phyloP scores from a whole-genome alignment of 2,329 filamentous ascomycete species.

The Akanthomyces muscarius region DNA sequence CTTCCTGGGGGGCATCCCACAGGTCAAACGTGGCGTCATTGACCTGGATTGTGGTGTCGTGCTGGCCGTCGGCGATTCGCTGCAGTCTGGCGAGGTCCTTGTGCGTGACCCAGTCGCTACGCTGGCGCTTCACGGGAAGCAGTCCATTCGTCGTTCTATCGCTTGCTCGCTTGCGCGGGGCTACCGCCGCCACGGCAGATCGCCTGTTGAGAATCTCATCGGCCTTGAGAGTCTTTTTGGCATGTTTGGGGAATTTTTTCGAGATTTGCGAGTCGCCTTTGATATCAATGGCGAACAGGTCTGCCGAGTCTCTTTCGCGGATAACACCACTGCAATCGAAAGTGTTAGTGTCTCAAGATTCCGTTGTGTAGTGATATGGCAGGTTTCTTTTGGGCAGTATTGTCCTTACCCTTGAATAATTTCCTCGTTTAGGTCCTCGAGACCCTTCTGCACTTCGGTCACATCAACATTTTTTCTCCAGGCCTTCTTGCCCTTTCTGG shows the following conservation, averaged over 20 bases:
- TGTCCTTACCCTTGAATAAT: slow-evolving; percentile 75
- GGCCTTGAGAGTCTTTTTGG: slow-evolving; percentile 75
- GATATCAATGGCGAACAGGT: slow-evolving; percentile 82
- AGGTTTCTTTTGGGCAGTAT: not conserved
- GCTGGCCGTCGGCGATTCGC: slow-evolving; percentile 71
- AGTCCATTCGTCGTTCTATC: slow-evolving; percentile 70
- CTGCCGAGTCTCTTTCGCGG: slow-evolving; percentile 73
- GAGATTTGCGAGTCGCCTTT: slow-evolving; percentile 64
- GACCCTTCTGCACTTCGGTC: slow-evolving; percentile 75
- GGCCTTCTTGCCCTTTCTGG: slow-evolving; percentile 95
- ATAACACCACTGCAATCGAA: slow-evolving; percentile 65
- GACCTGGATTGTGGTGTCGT: slow-evolving; percentile 50
- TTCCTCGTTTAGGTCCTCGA: slow-evolving; percentile 81
- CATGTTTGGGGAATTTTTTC: slow-evolving; percentile 60
- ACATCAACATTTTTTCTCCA: slow-evolving; percentile 99
- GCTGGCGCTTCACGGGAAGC: slow-evolving; percentile 68
- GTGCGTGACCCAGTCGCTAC: slow-evolving; percentile 74
- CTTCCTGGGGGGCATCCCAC: slow-evolving; percentile 53
- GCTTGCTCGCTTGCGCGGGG: slow-evolving; percentile 70
- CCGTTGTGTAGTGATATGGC: not conserved
- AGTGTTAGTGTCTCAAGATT: slow-evolving; percentile 21
- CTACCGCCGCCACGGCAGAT: slow-evolving; percentile 75
- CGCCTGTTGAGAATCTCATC: slow-evolving; percentile 88
- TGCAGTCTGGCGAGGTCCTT: slow-evolving; percentile 79
- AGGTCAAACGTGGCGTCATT: slow-evolving; percentile 71